Conservation (phyloP, 139 green algal species). For the Tetraselmis striata region DNA sequence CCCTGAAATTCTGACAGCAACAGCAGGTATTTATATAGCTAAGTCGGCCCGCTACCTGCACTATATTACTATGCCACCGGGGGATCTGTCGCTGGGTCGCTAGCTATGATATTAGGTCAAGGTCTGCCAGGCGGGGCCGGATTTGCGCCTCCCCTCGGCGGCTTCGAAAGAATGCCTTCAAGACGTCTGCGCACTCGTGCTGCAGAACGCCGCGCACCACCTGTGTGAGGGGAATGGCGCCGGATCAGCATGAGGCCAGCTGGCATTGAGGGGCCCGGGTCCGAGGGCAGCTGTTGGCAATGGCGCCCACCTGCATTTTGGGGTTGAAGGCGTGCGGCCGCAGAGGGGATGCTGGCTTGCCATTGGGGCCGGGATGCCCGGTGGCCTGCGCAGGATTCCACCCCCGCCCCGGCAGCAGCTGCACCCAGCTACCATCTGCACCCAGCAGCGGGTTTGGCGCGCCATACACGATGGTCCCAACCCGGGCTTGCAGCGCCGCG, state of each 20-base stretch:
- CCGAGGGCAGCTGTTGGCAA: background rate
- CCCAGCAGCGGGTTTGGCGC: conserved; percentile 70
- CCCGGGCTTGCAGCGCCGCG: conserved; percentile 69
- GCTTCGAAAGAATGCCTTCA: conserved; percentile 62
- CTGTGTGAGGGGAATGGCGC: conserved; percentile 1
- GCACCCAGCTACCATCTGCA: conserved; percentile 82
- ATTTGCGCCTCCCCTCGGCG: conserved; percentile 22
- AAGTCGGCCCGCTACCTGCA: too few species aligned
- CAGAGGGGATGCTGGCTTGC: background rate
- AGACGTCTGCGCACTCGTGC: conserved; percentile 47
- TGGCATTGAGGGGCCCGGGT: background rate
- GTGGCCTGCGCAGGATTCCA: background rate
- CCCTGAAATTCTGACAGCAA: too few species aligned
- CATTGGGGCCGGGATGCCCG: conserved; percentile 1
- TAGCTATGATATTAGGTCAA: too few species aligned
- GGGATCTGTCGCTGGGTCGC: too few species aligned
- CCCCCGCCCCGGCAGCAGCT: conserved; percentile 34
- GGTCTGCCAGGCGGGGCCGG: too few species aligned
- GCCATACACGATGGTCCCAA: conserved; percentile 80
- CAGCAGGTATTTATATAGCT: too few species aligned
- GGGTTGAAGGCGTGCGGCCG: conserved; percentile 59
- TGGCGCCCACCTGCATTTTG: conserved; percentile 15
- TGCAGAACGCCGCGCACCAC: conserved; percentile 53
- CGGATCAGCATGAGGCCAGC: background rate
- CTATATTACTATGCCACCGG: too few species aligned